Conservation (phyloP, 148 eudicot species). For the Amaranthus cruentus region DNA sequence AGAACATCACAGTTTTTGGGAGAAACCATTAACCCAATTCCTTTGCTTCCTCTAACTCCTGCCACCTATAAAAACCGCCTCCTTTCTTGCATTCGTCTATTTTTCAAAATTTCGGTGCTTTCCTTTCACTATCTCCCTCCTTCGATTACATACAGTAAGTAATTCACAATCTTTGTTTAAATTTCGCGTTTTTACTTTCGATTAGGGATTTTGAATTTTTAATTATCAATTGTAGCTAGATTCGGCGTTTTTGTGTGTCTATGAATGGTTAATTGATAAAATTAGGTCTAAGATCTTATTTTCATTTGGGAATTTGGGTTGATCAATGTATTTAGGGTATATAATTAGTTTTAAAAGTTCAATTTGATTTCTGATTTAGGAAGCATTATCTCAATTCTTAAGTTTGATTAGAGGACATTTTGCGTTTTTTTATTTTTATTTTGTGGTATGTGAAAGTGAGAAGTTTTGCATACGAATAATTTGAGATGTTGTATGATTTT, state of each 20-base stretch:
- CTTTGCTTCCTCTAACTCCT: background rate
- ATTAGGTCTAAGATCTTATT: too few relatives aligned
- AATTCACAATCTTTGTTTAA: background rate
- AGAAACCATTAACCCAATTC: background rate
- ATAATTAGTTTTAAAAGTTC: background rate
- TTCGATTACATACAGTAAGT: background rate
- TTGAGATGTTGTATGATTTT: background rate
- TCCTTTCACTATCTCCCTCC: background rate
- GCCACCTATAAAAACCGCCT: slow-evolving; percentile 17
- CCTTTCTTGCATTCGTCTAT: background rate
- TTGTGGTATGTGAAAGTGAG: background rate
- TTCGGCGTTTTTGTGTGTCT: background rate
- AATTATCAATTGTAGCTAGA: background rate
- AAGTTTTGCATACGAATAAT: background rate
- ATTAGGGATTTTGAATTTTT: slow-evolving; percentile 1
- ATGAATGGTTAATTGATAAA: background rate
- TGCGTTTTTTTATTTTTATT: background rate
- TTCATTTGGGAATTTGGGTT: background rate
- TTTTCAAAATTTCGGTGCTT: background rate
- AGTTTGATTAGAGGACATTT: background rate
- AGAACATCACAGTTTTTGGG: slow-evolving; percentile 19
- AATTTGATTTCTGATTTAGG: background rate
- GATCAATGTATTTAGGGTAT: background rate
- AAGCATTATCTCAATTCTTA: background rate
- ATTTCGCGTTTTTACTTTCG: background rate